phyloP scores from a whole-genome alignment of 2,329 filamentous ascomycete species.

The Colletotrichum chrysophilum region DNA sequence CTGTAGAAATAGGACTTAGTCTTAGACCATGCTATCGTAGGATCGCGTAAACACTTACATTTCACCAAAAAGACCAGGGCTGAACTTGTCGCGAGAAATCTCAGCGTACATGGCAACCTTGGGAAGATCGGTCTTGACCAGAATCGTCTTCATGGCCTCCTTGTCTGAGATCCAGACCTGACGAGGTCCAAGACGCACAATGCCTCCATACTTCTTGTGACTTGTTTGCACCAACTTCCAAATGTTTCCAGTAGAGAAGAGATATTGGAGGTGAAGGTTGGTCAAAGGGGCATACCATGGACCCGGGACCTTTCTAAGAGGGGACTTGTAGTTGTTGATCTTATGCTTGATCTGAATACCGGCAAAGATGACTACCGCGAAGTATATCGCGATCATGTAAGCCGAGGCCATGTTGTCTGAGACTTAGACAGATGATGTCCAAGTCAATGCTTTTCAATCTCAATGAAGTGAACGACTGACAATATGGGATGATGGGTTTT shows the following conservation, averaged over 20 bases:
- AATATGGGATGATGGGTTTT: neutral
- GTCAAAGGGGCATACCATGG: conserved; percentile 26
- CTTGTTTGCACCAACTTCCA: conserved; percentile 25
- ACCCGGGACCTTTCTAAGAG: conserved; percentile 15
- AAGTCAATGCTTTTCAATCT: neutral
- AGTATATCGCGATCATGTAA: neutral
- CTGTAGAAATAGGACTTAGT: neutral
- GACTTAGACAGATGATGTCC: neutral
- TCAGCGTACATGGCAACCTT: conserved; percentile 29
- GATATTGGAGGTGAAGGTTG: conserved; percentile 23
- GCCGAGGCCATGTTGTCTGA: neutral
- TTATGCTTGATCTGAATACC: conserved; percentile 4
- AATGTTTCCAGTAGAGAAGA: conserved; percentile 26
- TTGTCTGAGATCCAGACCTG: conserved; percentile 28
- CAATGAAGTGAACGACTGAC: neutral
- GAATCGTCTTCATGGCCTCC: conserved; percentile 24
- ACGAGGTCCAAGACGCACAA: conserved; percentile 25
- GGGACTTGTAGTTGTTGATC: conserved; percentile 6
- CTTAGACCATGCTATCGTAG: neutral
- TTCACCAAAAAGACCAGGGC: conserved; percentile 25
- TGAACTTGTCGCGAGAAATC: conserved; percentile 23
- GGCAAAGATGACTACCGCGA: neutral
- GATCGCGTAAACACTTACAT: conserved; percentile 16
- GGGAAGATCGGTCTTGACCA: conserved; percentile 25
- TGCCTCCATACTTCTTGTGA: conserved; percentile 23